Conservation (phyloP, 176 grass and related monocot species). For the Cenchrus fungigraminus region DNA sequence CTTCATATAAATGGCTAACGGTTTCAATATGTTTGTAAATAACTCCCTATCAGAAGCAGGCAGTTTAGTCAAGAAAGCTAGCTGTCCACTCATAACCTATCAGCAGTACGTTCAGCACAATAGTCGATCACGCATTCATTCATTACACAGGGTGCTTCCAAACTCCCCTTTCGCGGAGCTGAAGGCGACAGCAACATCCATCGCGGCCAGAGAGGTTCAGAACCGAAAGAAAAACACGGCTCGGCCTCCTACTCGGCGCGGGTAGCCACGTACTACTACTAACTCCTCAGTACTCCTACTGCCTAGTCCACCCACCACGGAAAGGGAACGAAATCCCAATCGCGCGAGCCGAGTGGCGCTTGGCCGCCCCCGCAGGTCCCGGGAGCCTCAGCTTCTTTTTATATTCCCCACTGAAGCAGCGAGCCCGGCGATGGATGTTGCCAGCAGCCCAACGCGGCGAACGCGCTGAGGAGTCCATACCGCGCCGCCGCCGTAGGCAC, state of each 20-base stretch:
- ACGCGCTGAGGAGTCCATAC: background rate
- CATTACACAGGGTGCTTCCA: background rate
- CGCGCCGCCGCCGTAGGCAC: background rate
- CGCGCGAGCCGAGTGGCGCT: background rate
- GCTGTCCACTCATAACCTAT: background rate
- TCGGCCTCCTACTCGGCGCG: background rate
- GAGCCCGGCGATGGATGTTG: background rate
- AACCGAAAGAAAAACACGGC: background rate
- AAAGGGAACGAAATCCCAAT: background rate
- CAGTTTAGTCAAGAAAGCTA: background rate
- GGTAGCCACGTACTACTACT: background rate
- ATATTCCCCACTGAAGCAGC: background rate
- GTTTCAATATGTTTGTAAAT: too few relatives aligned
- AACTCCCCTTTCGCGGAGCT: background rate
- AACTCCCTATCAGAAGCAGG: too few relatives aligned
- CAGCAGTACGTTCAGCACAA: background rate
- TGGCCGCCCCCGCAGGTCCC: background rate
- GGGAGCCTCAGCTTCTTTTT: background rate
- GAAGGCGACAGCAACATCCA: background rate
- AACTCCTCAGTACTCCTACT: too few relatives aligned
- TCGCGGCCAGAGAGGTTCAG: background rate
- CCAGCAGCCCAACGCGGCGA: constrained; percentile 2
- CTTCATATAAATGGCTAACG: too few relatives aligned
- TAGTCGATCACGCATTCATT: background rate
- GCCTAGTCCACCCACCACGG: background rate